Base-by-base conservation (phyloP, 2,329 filamentous ascomycete genomes). In the Monilinia vaccinii-corymbosi region DNA sequence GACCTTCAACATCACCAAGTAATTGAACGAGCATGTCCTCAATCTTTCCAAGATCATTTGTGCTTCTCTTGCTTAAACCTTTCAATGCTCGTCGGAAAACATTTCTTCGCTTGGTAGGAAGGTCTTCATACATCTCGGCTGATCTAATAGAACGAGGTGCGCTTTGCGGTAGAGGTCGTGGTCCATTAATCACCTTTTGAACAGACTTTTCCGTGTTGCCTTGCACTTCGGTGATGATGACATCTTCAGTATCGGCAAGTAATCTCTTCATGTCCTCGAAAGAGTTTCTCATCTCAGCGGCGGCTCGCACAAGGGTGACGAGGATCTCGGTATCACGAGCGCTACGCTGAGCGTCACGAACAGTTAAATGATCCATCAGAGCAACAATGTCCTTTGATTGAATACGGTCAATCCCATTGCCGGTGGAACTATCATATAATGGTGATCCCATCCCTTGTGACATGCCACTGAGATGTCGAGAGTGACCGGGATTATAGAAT, bases 321-420 rank as follows among this genome's bases (percentile, higher is more conserved):
- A 99, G 79, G 59, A 99, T 97, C 74, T 99, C 94, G 0, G 94
- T 97, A 69, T 99, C 94, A 48, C 94, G 84, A 49, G 94, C 94
- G 74, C 94, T 97, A 62, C 94, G 87, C 75, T 97, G 93, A 45
- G 93, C 94, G 75, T 99, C 94, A 40, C 94, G 88, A 64, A 97
- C 94, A 72, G 95, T 97, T 64, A 99, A 85, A 74, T 99, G 94
- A 71, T 99, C 93, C 94, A 99, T 99, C 62, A 99, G 78, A 28
- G 93, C 91, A 64, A 99, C 88, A 68, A 99, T 95, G 70, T 99
- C 94, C 75, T 95, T 94, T 49, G 91, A 96, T 72, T 97, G 88
- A 56, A 99, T 97, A 51, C 87, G 82, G 66, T 97, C 92, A 56
- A 96, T 88, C 38, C 91, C 92, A 63, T 84, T 86, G 56, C 93